Conservation (phyloP, 2,329 filamentous ascomycete species). For the Colletotrichum chlorophyti region DNA sequence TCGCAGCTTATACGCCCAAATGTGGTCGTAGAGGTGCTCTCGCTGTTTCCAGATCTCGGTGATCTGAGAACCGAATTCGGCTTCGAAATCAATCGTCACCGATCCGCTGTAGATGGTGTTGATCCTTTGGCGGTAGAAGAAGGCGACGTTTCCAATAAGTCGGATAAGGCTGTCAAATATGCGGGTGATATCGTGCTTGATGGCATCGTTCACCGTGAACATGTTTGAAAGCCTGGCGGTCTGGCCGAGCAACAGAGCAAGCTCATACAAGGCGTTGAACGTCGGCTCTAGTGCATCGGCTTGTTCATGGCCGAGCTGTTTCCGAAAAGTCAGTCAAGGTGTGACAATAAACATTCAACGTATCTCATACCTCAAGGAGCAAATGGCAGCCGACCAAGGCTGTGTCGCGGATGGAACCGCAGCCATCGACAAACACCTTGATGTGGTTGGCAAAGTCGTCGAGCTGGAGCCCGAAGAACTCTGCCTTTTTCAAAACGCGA, state of each 20-base stretch:
- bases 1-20: conserved; percentile 44
- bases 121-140: conserved; percentile 44
- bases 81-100: conserved; percentile 43
- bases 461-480: conserved; percentile 49
- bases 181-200: conserved; percentile 40
- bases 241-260: conserved; percentile 44
- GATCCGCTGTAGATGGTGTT: conserved; percentile 35
- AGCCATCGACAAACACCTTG: conserved; percentile 33
- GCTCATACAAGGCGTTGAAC: conserved; percentile 46
- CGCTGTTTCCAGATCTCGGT: conserved; percentile 41
- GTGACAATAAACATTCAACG: accelerated
- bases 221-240: conserved; percentile 44
- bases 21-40: conserved; percentile 39
- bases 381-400: conserved; percentile 46
- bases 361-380: conserved; percentile 42
- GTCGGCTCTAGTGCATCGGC: conserved; percentile 45
- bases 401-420: conserved; percentile 33
- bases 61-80: conserved; percentile 42
- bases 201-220: conserved; percentile 38
- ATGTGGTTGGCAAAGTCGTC: conserved; percentile 43
- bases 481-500: conserved; percentile 45
- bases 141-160: conserved; percentile 41
- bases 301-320: conserved; percentile 45
- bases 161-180: conserved; percentile 44
- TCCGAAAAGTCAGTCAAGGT: not conserved